Evolutionary conservation across 495 filamentous ascomycete species (phyloP).

Genomic region (Pyrenula aspistea): DNA sequence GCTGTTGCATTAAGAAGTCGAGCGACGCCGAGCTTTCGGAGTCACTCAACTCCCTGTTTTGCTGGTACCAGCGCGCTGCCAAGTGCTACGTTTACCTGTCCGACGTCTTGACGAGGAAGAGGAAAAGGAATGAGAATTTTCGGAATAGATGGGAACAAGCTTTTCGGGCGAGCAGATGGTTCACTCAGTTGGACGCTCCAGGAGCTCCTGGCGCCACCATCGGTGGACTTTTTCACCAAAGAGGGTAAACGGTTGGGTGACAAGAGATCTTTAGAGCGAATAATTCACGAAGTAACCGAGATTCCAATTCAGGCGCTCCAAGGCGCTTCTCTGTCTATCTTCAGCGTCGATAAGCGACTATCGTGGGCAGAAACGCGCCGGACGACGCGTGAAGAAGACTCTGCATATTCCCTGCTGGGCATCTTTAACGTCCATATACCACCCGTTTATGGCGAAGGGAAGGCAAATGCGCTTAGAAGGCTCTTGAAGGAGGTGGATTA

Average conservation of each 20-base stretch:
- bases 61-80: slow-evolving; percentile 15
- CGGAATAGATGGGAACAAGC: neutral
- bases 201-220: slow-evolving; percentile 1
- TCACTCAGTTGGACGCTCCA: slow-evolving; percentile 8
- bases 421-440: slow-evolving; percentile 19
- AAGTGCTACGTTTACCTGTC: slow-evolving; percentile 18
- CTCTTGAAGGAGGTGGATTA: no score
- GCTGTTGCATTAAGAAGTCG: slow-evolving; percentile 26
- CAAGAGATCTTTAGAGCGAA: slow-evolving; percentile 10
- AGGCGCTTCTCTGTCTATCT: slow-evolving; percentile 6
- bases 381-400: slow-evolving; percentile 21
- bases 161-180: slow-evolving; percentile 5
- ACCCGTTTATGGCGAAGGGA: slow-evolving; percentile 23
- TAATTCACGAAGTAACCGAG: slow-evolving; percentile 14
- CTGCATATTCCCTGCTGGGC: slow-evolving; percentile 22
- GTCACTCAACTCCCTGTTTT: slow-evolving; percentile 19
- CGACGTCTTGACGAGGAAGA: slow-evolving; percentile 6
- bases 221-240: slow-evolving; percentile 12
- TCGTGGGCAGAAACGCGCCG: slow-evolving; percentile 19
- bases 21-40: slow-evolving; percentile 24
- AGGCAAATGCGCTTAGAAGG: no score
- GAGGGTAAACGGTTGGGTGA: slow-evolving; percentile 11
- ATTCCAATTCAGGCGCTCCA: slow-evolving; percentile 15
- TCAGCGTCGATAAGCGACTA: slow-evolving; percentile 16
- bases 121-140: neutral